Percentiles rank a stretch among this genome's conserved stretches.
Evolutionary conservation across 192 early-diverging fungal species (phyloP).

Genomic region (Dissophora ornata): DNA sequence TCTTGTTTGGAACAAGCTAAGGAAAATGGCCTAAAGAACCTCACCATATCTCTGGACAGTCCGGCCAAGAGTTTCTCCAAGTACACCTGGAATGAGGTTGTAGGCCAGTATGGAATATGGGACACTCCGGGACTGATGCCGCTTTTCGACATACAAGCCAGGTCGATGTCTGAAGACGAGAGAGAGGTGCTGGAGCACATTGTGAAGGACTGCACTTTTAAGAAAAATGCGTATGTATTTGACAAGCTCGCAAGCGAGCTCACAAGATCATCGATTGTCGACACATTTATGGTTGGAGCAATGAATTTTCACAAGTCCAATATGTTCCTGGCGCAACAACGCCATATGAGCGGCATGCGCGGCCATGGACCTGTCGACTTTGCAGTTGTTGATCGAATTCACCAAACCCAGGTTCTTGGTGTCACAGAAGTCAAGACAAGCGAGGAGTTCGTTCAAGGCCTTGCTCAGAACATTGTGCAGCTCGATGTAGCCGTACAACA

Average conservation of each 20-base stretch:
- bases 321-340: slow-evolving; percentile 11
- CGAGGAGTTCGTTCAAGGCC: background rate
- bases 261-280: slow-evolving; percentile 9
- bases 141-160: background rate
- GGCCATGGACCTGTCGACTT: slow-evolving; percentile 3
- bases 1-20: slow-evolving; percentile 5
- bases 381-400: slow-evolving; percentile 4
- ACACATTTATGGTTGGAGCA: slow-evolving; percentile 7
- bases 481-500: slow-evolving; percentile 30
- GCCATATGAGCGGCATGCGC: slow-evolving; percentile 5
- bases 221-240: slow-evolving; percentile 1
- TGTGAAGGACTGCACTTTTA: slow-evolving; percentile 4
- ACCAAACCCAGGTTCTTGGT: slow-evolving; percentile 3
- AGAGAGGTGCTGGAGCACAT: background rate
- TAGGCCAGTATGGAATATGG: slow-evolving; percentile 3
- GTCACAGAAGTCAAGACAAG: slow-evolving; percentile 4
- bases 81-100: slow-evolving; percentile 7
- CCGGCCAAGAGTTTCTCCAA: slow-evolving; percentile 12
- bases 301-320: background rate
- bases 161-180: background rate
- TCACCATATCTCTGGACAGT: slow-evolving; percentile 14
- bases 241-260: background rate
- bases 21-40: background rate
- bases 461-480: slow-evolving; percentile 19
- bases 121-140: background rate